Evolutionary conservation across 805 yeast genomes (phyloP).

Genomic region (Candida ponderosae): DNA sequence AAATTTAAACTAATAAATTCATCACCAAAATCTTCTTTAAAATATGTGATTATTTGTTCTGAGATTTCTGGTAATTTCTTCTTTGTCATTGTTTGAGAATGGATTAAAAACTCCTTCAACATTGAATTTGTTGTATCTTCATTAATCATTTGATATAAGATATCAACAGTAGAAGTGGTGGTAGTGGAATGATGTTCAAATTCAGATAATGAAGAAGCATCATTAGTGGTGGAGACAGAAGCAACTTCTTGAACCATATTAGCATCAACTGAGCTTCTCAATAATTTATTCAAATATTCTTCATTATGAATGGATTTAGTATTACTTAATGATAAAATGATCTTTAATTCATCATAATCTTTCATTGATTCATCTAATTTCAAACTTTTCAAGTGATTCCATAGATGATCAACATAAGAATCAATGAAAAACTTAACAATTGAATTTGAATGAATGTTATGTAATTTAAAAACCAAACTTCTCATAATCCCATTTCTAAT

Average conservation of each 20-base stretch:
- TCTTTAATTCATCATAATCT: conserved; percentile 18
- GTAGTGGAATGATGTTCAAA: not conserved
- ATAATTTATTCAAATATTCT: conserved; percentile 13
- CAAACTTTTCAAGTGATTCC: conserved; percentile 18
- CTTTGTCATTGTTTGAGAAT: conserved; percentile 15
- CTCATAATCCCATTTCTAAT: conserved; percentile 17
- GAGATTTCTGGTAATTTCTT: conserved; percentile 8
- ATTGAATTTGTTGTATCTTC: conserved; percentile 15
- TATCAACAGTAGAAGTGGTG: conserved; percentile 3
- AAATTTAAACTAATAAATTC: conserved; percentile 12
- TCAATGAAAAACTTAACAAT: conserved; percentile 11
- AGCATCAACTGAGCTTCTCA: conserved; percentile 11
- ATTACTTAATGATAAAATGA: conserved; percentile 16
- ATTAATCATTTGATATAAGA: conserved; percentile 13
- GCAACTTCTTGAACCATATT: conserved; percentile 2
- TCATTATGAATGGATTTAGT: conserved; percentile 20
- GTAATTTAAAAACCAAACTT: conserved; percentile 8
- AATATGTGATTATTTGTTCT: conserved; percentile 4
- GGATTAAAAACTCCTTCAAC: conserved; percentile 15
- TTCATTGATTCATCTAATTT: conserved; percentile 8
- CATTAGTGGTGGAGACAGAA: conserved; percentile 4
- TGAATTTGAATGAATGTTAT: conserved; percentile 12
- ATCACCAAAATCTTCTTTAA: conserved; percentile 4
- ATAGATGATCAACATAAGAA: conserved; percentile 17
- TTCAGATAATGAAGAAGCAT: conserved; percentile 1